A percentile compares a stretch with the other conserved stretches of the same genome.
These are phyloP conservation scores for Aspergillus luchuensis DNA, from an alignment of 2,329 filamentous ascomycete genomes.

Conservation along the genomic window DNA sequence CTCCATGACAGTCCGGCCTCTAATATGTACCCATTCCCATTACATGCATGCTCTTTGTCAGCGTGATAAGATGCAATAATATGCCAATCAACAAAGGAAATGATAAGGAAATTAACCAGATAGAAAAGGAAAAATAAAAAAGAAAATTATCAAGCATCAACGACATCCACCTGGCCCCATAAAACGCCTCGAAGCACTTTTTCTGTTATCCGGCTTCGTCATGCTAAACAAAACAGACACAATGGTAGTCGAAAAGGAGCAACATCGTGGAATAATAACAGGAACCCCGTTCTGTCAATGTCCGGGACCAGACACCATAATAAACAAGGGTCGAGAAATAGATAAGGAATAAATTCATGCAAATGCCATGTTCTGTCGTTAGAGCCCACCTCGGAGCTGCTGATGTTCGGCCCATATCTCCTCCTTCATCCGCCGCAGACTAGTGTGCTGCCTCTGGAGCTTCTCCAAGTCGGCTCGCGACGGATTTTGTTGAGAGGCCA, in stretches of 20 bases:
- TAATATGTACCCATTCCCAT: conserved; percentile 14
- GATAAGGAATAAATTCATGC: conserved; percentile 8
- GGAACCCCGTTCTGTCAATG: conserved; percentile 16
- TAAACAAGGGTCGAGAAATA: conserved; percentile 9
- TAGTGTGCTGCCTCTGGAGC: conserved; percentile 56
- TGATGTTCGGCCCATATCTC: conserved; percentile 55
- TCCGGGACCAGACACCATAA: conserved; percentile 4
- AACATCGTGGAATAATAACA: conserved; percentile 9
- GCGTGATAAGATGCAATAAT: conserved; percentile 8
- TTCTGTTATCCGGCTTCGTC: conserved; percentile 14
- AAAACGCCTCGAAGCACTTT: conserved; percentile 14
- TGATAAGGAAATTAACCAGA: conserved; percentile 7
- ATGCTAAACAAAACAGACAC: conserved; percentile 18
- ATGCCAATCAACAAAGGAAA: conserved; percentile 11
- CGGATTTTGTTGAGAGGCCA: conserved; percentile 44
- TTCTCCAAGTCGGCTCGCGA: conserved; percentile 55
- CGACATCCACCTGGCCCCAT: background rate
- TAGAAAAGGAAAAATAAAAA: conserved; percentile 1
- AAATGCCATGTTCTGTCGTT: conserved; percentile 13
- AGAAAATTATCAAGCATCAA: background rate
- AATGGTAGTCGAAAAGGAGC: conserved; percentile 5
- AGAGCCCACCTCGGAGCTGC: conserved; percentile 33
- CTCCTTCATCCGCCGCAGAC: conserved; percentile 59
- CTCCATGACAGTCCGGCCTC: conserved; percentile 8
- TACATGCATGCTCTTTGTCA: conserved; percentile 17